phyloP scores from a whole-genome alignment of 2,329 filamentous ascomycete species.

The Chrysosporium queenslandicum region DNA sequence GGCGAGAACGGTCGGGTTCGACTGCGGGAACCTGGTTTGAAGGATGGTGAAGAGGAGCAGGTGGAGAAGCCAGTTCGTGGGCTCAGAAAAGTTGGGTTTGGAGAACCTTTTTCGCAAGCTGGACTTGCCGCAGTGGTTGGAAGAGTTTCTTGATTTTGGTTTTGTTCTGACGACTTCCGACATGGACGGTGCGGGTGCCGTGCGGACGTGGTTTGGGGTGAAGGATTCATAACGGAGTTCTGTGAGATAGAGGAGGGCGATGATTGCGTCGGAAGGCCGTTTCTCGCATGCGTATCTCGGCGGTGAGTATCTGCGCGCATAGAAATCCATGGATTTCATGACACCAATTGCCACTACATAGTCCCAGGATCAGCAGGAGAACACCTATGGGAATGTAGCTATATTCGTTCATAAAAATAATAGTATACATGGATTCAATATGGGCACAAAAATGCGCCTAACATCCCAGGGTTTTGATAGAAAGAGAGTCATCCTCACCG shows the following conservation, averaged over 20 bases:
- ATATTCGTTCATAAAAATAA: background rate
- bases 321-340: constrained; percentile 37
- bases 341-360: constrained; percentile 28
- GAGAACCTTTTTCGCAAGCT: background rate
- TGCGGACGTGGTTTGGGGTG: constrained; percentile 32
- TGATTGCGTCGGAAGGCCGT: constrained; percentile 22
- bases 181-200: constrained; percentile 17
- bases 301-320: constrained; percentile 26
- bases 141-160: background rate
- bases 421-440: too few relatives aligned
- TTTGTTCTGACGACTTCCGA: background rate
- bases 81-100: constrained; percentile 27
- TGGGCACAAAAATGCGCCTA: background rate
- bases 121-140: background rate
- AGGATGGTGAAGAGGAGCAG: constrained; percentile 26
- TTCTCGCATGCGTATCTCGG: constrained; percentile 27
- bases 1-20: constrained; percentile 28
- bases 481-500: constrained; percentile 20
- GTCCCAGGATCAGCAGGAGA: constrained; percentile 4
- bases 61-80: constrained; percentile 29
- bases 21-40: constrained; percentile 30
- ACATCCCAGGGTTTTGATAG: background rate
- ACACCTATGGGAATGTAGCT: too few relatives aligned
- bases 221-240: constrained; percentile 39
- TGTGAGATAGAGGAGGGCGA: constrained; percentile 30